Evolutionary conservation across 2,329 filamentous ascomycete genomes (phyloP).

Genomic region (Fusarium veterinarium): DNA sequence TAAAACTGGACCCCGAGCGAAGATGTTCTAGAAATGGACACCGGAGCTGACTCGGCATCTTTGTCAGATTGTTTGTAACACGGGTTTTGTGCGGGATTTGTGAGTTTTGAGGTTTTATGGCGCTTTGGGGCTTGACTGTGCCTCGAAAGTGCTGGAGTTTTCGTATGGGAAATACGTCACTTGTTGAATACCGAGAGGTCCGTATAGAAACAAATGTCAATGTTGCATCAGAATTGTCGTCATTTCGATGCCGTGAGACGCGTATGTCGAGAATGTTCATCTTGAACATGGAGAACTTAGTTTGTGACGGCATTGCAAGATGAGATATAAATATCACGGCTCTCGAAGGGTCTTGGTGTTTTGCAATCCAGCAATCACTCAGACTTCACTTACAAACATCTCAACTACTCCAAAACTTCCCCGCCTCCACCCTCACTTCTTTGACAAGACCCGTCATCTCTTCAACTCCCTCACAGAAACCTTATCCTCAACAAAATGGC

Average conservation of each 20-base stretch:
- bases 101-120: background rate
- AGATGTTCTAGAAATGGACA: background rate
- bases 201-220: background rate
- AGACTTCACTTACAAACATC: background rate
- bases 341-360: background rate
- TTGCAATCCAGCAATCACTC: background rate
- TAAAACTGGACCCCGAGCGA: background rate
- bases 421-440: background rate
- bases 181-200: background rate
- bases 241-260: background rate
- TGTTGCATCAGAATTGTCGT: background rate
- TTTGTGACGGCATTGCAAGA: background rate
- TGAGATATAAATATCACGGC: background rate
- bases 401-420: background rate
- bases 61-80: background rate
- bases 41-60: conserved; percentile 10
- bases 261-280: background rate
- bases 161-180: background rate
- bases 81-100: background rate
- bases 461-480: background rate
- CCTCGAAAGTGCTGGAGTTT: background rate
- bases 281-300: background rate
- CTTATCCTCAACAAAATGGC: background rate
- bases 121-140: background rate
- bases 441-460: background rate